Conservation (phyloP, 345 rosid species). For the Rhodamnia rubescens region DNA sequence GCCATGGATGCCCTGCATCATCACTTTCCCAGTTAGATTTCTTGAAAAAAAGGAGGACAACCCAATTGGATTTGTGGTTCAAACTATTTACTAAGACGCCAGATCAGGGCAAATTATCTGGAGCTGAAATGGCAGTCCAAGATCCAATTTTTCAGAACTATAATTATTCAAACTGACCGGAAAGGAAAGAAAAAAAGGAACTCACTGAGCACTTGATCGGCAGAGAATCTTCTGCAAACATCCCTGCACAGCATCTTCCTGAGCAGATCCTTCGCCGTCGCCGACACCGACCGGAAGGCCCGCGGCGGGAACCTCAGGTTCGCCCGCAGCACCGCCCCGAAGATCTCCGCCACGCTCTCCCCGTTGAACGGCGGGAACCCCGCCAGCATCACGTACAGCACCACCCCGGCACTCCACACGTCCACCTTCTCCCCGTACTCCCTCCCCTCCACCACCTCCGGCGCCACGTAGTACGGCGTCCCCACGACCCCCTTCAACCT, state of each 20-base stretch:
- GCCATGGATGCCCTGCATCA: conserved; percentile 32
- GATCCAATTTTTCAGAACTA: not conserved
- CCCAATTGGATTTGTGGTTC: not conserved
- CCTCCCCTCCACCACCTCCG: conserved; percentile 41
- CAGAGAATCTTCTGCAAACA: conserved; percentile 42
- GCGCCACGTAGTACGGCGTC: conserved; percentile 64
- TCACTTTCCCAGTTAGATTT: not conserved
- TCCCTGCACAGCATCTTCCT: conserved; percentile 49
- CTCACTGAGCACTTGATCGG: conserved; percentile 52
- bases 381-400: conserved; percentile 46
- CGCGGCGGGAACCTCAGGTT: conserved; percentile 43
- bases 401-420: conserved; percentile 57
- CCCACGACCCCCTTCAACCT: conserved; percentile 43
- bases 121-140: too few relatives aligned
- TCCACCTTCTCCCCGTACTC: conserved; percentile 53
- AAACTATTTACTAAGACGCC: not conserved
- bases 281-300: conserved; percentile 26
- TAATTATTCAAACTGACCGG: not conserved
- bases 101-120: not conserved
- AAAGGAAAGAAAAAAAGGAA: not conserved
- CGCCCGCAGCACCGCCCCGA: conserved; percentile 40
- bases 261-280: conserved; percentile 40
- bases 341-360: conserved; percentile 37
- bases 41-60: not conserved
- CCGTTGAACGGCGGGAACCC: conserved; percentile 55